Conservation (phyloP, 1,284 basidiomycete genomes). For the Omphalotus olearius region DNA sequence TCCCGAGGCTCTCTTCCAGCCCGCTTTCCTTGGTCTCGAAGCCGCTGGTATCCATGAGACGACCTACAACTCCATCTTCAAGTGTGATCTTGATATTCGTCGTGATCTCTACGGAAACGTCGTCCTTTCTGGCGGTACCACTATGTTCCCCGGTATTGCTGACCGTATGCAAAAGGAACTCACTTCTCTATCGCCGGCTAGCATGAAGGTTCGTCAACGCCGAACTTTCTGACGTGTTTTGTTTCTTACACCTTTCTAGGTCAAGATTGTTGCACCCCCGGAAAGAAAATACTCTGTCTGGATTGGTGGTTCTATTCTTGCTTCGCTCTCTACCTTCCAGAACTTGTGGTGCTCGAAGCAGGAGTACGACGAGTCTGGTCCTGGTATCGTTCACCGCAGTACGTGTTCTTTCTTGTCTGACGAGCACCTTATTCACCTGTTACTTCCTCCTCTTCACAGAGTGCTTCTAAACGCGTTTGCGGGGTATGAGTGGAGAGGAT, state of each 20-base stretch:
- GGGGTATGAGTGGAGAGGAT: neutral
- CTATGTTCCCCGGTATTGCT: slow-evolving; percentile 84
- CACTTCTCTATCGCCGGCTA: slow-evolving; percentile 59
- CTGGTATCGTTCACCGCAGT: slow-evolving; percentile 17
- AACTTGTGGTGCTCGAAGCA: slow-evolving; percentile 17
- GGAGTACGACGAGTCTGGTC: slow-evolving; percentile 18
- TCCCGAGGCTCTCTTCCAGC: slow-evolving; percentile 77
- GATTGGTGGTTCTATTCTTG: slow-evolving; percentile 31
- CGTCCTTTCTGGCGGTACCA: slow-evolving; percentile 82
- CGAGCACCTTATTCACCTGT: neutral
- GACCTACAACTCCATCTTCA: slow-evolving; percentile 71
- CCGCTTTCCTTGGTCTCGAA: slow-evolving; percentile 75
- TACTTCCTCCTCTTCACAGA: neutral
- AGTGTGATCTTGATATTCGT: slow-evolving; percentile 57
- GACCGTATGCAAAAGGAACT: slow-evolving; percentile 87
- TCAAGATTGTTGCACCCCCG: slow-evolving; percentile 15
- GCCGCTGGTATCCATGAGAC: slow-evolving; percentile 81
- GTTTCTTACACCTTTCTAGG: neutral
- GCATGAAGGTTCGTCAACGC: slow-evolving; percentile 56
- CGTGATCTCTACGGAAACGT: slow-evolving; percentile 81
- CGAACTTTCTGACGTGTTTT: neutral
- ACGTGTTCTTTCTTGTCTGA: slow-evolving; percentile 3
- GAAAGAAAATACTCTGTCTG: slow-evolving; percentile 45
- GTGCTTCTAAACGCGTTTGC: slow-evolving; percentile 5
- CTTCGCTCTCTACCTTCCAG: slow-evolving; percentile 37